Conservation (phyloP, 2,329 filamentous ascomycete species). For the Sarocladiaceae sp. region DNA sequence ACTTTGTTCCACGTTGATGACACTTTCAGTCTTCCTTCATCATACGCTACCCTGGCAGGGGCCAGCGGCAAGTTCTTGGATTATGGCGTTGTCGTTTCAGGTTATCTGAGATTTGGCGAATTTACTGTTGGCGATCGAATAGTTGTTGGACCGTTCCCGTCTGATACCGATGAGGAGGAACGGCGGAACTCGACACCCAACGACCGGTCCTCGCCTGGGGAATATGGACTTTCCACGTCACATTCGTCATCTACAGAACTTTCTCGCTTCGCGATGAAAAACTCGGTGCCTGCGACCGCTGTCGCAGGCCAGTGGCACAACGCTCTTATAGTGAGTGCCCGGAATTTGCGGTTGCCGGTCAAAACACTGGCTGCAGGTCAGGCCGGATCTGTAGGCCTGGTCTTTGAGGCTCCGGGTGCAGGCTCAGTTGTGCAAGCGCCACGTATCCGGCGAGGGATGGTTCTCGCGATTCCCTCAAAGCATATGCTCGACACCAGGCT, state of each 20-base stretch:
- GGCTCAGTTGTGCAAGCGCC: slow-evolving; percentile 16
- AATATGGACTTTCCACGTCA: slow-evolving; percentile 46
- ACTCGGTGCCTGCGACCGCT: slow-evolving; percentile 45
- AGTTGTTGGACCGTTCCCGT: slow-evolving; percentile 72
- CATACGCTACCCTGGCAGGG: slow-evolving; percentile 35
- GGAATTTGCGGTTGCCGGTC: slow-evolving; percentile 82
- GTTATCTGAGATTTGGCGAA: slow-evolving; percentile 74
- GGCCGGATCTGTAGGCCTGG: slow-evolving; percentile 82
- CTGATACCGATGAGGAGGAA: slow-evolving; percentile 51
- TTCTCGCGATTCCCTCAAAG: slow-evolving; percentile 61
- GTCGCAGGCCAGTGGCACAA: slow-evolving; percentile 70
- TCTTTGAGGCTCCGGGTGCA: slow-evolving; percentile 39
- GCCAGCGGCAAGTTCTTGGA: slow-evolving; percentile 23
- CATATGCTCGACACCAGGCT: slow-evolving; percentile 53
- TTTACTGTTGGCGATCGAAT: slow-evolving; percentile 75
- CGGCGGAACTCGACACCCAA: slow-evolving; percentile 32
- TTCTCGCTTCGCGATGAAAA: slow-evolving; percentile 47
- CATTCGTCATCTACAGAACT: slow-evolving; percentile 52
- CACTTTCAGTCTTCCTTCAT: slow-evolving; percentile 70
- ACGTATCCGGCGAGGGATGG: slow-evolving; percentile 74
- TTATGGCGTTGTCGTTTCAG: slow-evolving; percentile 73
- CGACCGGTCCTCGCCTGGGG: slow-evolving; percentile 42
- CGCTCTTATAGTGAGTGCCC: slow-evolving; percentile 78
- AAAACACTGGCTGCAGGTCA: slow-evolving; percentile 72
- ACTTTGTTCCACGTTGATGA: slow-evolving; percentile 88